Conservation (phyloP, 805 yeast species). For the Starmerella sirachaensis region DNA sequence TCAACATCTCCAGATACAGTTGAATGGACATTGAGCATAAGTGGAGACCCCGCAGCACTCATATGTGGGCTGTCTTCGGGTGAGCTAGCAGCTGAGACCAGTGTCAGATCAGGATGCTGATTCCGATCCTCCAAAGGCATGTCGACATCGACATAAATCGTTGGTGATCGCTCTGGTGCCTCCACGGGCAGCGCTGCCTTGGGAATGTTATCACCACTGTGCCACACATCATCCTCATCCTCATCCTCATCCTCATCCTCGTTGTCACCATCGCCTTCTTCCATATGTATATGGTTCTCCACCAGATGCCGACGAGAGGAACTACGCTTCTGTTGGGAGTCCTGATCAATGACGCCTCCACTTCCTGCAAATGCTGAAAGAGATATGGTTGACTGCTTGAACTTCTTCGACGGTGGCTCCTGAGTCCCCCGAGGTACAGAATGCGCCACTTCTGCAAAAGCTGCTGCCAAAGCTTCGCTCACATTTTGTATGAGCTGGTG, state of each 20-base stretch:
- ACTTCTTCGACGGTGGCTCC: slow-evolving; percentile 9
- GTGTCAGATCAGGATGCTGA: too few species aligned
- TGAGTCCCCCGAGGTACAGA: slow-evolving; percentile 27
- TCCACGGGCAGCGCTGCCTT: too few species aligned
- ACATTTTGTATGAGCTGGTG: slow-evolving; percentile 43
- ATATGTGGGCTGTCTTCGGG: too few species aligned
- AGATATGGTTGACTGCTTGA: slow-evolving; percentile 9
- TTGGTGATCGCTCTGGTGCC: too few species aligned
- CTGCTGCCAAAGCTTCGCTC: slow-evolving; percentile 36
- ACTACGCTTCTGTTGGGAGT: background rate
- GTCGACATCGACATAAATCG: too few species aligned
- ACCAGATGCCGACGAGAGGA: background rate
- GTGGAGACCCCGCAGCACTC: too few species aligned
- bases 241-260: slow-evolving; percentile 12
- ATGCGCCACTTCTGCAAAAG: slow-evolving; percentile 35
- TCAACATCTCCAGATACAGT: slow-evolving; percentile 9
- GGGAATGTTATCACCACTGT: too few species aligned
- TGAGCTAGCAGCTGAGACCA: too few species aligned
- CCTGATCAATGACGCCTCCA: slow-evolving; percentile 14
- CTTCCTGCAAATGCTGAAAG: slow-evolving; percentile 15
- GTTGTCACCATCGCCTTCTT: slow-evolving; percentile 11
- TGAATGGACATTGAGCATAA: too few species aligned
- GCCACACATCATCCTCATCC: slow-evolving; percentile 16
- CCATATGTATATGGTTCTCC: background rate
- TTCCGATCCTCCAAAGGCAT: too few species aligned